Evolutionary conservation across 2,329 filamentous ascomycete genomes (phyloP).

Genomic region (Cytospora leucostoma): DNA sequence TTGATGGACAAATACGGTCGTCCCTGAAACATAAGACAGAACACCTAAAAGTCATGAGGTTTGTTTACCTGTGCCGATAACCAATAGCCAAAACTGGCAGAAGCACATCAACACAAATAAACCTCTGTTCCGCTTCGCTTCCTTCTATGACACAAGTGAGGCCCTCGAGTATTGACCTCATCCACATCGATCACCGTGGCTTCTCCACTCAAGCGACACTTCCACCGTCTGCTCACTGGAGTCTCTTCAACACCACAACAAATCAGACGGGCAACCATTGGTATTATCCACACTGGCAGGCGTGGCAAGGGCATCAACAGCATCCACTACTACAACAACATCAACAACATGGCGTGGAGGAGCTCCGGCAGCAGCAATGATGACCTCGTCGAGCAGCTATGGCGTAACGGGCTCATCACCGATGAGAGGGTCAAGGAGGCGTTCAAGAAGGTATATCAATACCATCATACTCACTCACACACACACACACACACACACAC

Average conservation of each 20-base stretch:
- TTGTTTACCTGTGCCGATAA: too few relatives aligned
- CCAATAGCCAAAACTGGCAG: too few relatives aligned
- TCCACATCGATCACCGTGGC: slow-evolving; percentile 16
- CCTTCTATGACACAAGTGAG: not conserved
- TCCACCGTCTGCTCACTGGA: slow-evolving; percentile 6
- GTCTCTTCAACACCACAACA: slow-evolving; percentile 16
- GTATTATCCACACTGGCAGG: not conserved
- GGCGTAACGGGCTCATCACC: slow-evolving; percentile 70
- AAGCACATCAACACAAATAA: too few relatives aligned
- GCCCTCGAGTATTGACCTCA: too few relatives aligned
- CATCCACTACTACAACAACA: not conserved
- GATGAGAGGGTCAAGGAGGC: slow-evolving; percentile 72
- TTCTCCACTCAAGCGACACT: slow-evolving; percentile 11
- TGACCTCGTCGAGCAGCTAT: slow-evolving; percentile 78
- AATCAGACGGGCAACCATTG: not conserved
- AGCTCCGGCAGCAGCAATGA: slow-evolving; percentile 75
- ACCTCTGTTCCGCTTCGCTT: too few relatives aligned
- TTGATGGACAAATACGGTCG: too few relatives aligned
- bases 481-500: not conserved
- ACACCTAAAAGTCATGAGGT: too few relatives aligned
- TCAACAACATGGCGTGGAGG: slow-evolving; percentile 78
- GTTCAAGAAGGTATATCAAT: slow-evolving; percentile 65
- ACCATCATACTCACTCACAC: not conserved
- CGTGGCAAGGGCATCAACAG: not conserved
- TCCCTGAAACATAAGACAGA: too few relatives aligned